Evolutionary conservation across 1,284 basidiomycete species (phyloP), one percentile per base, ranked within the genome.

Genomic region (Pseudozyma pruni): DNA sequence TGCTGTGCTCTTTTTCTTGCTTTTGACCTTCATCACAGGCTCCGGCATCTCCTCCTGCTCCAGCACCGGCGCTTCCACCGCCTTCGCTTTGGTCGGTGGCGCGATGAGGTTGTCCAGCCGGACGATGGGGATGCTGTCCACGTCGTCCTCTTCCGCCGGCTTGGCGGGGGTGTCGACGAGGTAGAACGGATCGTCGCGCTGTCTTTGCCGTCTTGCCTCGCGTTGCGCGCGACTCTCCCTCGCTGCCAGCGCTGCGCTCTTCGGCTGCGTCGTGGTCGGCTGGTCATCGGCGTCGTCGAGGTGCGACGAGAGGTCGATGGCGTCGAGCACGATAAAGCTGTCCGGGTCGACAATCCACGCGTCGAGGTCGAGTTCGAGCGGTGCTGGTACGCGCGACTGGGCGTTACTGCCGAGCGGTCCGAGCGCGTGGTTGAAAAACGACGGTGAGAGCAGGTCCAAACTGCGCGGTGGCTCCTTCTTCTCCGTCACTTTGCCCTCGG

Each of bases 331-430:
- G 33, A 66, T 49, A 22, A 61, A 54, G 44, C 22, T 17, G n/a
- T 48, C 33, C 17, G 51, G 45, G 1, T 90, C 87, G 7, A 93
- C 88, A 60, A 97, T 90, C 87, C 91, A 93, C 0, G 85, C 83
- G 66, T 95, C 91, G 4, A 98, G 86, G 81, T 98, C 89, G 19
- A 98, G 84, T 1, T 90, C 92, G 2, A 91, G 89, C 0, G 95
- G 96, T 3, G 92, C 73, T 1, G 88, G 49, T 0, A 98, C 90
- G 54, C 89, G 89, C 7, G 86, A 87, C 83, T 97, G 94, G 4
- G 94, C 94, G 50, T 86, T 85, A 6, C 85, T 81, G 1, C 90
- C 93, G 16, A 97, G 90, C 0, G 93, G 90, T 66, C 92, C 93
- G 25, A 98, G 88, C 61, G 93, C 90, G 78, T 95, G 90, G 6